Evolutionary conservation across 768 basidiomycete species (phyloP), one percentile per base, ranked within the genome.

Genomic region (Gautieria morchelliformis): DNA sequence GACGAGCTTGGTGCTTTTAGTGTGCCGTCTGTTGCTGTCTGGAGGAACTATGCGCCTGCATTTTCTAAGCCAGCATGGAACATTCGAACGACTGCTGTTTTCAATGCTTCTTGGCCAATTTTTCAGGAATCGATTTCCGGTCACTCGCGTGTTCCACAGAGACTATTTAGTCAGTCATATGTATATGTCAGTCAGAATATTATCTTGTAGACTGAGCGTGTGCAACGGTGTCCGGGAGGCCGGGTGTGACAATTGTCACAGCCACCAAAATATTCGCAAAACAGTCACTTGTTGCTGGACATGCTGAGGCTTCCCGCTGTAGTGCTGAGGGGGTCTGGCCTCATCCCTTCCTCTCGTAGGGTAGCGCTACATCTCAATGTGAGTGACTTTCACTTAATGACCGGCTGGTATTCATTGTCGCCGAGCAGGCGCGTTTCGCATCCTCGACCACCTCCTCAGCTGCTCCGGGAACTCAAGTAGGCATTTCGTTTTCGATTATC

Each of bases 41-140:
- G n/a, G 85, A 88, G 87, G 87, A 89, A 73, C 66, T 88, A 19
- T 87, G 85, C 70, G 87, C 85, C 48, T 89, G 87, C 68, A 70
- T 89, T 53, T 82, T 87, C 74, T 82, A 63, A 70, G 40, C 45
- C 52, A 8, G 22, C 32, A 49, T 49, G 48, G 42, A 5, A 27
- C 27, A 27, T 27, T 27, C 42, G 42, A n/a, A 19, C 9, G 7
- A 9, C 11, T n/a, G 3, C n/a, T 19, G 20, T 44, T n/a, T 44
- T 17, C 42, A 44, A 44, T 44, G 17, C 42, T 44, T 44, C 11
- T 17, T 44, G 42, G 19, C 42, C 42, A 44, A 9, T 2, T 17
- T 22, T 22, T 17, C 14, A 14, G 42, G n/a, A 44, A n/a, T 44
- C 14, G 35, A 9, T 9, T 37, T 37, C 27, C 27, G 27, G 27